A percentile compares a stretch with the other conserved stretches of the same genome.
Conservation (phyloP, 1,139 yeast species). For the Candida sojae region DNA sequence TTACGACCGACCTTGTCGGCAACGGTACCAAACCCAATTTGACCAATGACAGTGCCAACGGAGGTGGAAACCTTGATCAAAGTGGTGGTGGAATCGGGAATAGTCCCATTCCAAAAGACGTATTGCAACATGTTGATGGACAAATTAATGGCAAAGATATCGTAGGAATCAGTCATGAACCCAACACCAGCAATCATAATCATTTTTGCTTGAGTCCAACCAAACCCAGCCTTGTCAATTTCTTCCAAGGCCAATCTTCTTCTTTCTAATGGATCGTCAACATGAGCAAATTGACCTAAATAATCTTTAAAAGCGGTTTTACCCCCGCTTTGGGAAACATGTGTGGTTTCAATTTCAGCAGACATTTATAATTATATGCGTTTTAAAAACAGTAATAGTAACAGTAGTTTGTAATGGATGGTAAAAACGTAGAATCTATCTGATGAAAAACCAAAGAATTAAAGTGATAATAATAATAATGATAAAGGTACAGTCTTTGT, state of each 20-base stretch:
- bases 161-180: slow-evolving; percentile 89
- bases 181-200: slow-evolving; percentile 93
- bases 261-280: slow-evolving; percentile 86
- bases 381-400: not conserved
- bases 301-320: slow-evolving; percentile 89
- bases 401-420: no score
- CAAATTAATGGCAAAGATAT: slow-evolving; percentile 85
- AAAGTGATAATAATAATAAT: not conserved
- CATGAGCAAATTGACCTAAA: slow-evolving; percentile 78
- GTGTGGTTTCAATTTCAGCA: slow-evolving; percentile 4
- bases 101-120: slow-evolving; percentile 65
- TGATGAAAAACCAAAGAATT: not conserved
- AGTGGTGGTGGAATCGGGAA: slow-evolving; percentile 71
- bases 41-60: slow-evolving; percentile 94
- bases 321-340: slow-evolving; percentile 54
- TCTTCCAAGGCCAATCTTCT: slow-evolving; percentile 87
- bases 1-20: slow-evolving; percentile 91
- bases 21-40: slow-evolving; percentile 78
- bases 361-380: not conserved
- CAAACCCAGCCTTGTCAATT: slow-evolving; percentile 80
- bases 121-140: slow-evolving; percentile 74
- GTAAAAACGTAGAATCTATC: not conserved
- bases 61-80: slow-evolving; percentile 85
- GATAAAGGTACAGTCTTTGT: no score
- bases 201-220: slow-evolving; percentile 88